These are phyloP conservation scores for Termitomyces sp. DNA, from an alignment of 768 basidiomycete species.

Conservation along the genomic window DNA sequence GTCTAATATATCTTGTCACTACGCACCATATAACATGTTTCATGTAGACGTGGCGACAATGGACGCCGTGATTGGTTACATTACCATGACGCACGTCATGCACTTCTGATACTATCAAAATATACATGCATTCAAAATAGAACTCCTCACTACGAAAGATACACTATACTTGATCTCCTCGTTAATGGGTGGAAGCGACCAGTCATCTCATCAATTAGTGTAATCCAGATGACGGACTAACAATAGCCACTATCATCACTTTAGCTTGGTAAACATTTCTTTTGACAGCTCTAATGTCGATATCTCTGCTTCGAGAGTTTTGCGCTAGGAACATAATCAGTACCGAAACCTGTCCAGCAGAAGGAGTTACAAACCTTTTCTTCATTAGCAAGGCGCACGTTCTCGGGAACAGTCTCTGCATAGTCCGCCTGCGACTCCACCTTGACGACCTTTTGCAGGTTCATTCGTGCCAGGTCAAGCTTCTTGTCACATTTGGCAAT, in stretches of 20 bases:
- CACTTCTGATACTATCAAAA: neutral
- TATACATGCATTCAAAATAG: neutral
- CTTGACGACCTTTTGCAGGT: conserved; percentile 74
- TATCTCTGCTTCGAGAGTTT: conserved; percentile 76
- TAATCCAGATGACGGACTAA: neutral
- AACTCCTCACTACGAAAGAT: neutral
- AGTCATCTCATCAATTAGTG: neutral
- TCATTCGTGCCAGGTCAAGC: conserved; percentile 61
- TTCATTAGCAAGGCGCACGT: conserved; percentile 65
- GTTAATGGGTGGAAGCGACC: neutral
- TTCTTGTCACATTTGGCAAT: conserved; percentile 91
- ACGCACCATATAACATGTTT: neutral
- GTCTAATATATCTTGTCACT: neutral
- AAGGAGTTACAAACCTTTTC: conserved; percentile 66
- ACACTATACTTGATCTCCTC: neutral
- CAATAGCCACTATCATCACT: conserved; percentile 16
- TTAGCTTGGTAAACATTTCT: conserved; percentile 70
- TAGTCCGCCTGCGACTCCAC: conserved; percentile 71
- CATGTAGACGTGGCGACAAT: neutral
- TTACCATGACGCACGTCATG: no score
- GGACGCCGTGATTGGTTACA: neutral
- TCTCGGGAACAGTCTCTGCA: conserved; percentile 70
- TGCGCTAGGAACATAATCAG: conserved; percentile 43
- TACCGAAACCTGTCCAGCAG: neutral
- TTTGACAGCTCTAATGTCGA: conserved; percentile 63